These are phyloP conservation scores for Hymenoscyphus fructigenus DNA, from an alignment of 2,329 filamentous ascomycete species.

Conservation along the genomic window DNA sequence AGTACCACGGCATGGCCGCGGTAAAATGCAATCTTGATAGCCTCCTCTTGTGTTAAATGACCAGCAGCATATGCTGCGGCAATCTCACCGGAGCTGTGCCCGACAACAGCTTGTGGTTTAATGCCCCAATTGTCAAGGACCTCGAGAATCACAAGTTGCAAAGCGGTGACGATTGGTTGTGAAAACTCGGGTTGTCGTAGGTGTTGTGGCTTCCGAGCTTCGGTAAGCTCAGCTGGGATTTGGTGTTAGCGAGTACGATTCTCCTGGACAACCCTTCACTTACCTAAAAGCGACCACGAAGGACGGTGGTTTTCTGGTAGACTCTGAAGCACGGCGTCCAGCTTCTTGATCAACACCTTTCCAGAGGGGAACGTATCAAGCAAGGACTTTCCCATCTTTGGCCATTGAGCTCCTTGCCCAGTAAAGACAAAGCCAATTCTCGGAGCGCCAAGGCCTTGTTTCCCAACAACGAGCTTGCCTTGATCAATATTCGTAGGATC, in stretches of 20 bases:
- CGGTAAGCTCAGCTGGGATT: slow-evolving; percentile 14
- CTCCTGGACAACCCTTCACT: background rate
- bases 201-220: slow-evolving; percentile 7
- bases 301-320: slow-evolving; percentile 6
- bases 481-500: slow-evolving; percentile 6
- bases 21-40: slow-evolving; percentile 20
- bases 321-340: slow-evolving; percentile 16
- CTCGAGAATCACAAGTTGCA: slow-evolving; percentile 36
- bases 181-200: slow-evolving; percentile 15
- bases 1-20: slow-evolving; percentile 12
- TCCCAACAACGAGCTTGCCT: background rate
- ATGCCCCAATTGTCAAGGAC: slow-evolving; percentile 46
- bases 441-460: background rate
- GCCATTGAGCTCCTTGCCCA: slow-evolving; percentile 37
- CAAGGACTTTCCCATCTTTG: slow-evolving; percentile 30
- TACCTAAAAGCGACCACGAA: slow-evolving; percentile 5
- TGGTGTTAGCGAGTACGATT: background rate
- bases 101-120: slow-evolving; percentile 40
- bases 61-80: slow-evolving; percentile 45
- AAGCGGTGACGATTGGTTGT: slow-evolving; percentile 31
- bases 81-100: slow-evolving; percentile 50
- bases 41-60: slow-evolving; percentile 26
- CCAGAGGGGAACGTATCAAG: slow-evolving; percentile 13
- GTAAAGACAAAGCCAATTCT: slow-evolving; percentile 30
- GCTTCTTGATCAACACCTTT: slow-evolving; percentile 7